phyloP scores from a whole-genome alignment of 2,329 filamentous ascomycete species.

The Dothiorella sarmentorum region DNA sequence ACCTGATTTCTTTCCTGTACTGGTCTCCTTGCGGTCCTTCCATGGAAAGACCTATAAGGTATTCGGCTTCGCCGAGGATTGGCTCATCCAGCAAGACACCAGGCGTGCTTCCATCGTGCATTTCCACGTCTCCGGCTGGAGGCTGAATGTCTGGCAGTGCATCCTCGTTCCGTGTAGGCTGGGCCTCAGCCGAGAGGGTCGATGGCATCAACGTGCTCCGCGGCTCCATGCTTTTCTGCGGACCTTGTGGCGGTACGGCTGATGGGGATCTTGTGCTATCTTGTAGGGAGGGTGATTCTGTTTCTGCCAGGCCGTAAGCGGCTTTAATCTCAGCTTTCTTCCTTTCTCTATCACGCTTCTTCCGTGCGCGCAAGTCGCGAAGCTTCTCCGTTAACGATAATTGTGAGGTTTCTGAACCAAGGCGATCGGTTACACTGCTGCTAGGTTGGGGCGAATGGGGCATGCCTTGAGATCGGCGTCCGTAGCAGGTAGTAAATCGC shows the following conservation, averaged over 20 bases:
- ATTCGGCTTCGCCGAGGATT: conserved; percentile 1
- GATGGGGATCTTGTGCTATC: conserved; percentile 3
- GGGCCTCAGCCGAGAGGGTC: background rate
- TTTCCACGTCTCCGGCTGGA: background rate
- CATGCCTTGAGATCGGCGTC: background rate
- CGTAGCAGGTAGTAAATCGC: background rate
- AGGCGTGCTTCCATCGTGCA: background rate
- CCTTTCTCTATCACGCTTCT: background rate
- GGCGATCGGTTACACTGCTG: background rate
- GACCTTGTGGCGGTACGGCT: background rate
- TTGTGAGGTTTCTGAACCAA: background rate
- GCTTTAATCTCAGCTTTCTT: background rate
- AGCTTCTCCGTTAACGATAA: background rate
- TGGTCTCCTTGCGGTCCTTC: conserved; percentile 15
- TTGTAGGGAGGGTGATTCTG: background rate
- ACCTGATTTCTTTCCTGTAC: conserved; percentile 8
- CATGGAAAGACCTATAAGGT: conserved; percentile 14
- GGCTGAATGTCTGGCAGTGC: background rate
- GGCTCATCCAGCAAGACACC: background rate
- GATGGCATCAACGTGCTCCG: background rate
- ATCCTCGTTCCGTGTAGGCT: background rate
- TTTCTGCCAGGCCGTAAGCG: background rate
- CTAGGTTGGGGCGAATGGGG: background rate
- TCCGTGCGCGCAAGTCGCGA: background rate
- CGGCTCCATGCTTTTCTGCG: background rate